Evolutionary conservation across 176 grass and related monocot species (phyloP).

Genomic region (Rhynchospora tenuis): DNA sequence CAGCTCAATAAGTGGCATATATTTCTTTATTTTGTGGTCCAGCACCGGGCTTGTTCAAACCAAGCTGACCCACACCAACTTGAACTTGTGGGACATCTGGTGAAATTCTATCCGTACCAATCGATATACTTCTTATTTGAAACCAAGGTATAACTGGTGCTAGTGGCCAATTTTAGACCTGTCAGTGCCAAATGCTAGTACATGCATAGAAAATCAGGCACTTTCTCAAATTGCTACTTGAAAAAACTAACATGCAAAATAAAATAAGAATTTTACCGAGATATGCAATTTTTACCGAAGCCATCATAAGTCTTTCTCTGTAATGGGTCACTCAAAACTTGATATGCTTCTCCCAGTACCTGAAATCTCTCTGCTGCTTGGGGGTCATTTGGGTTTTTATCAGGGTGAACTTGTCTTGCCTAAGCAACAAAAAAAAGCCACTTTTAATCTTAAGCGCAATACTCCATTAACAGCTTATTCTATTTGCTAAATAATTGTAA

Average conservation of each 20-base stretch:
- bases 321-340: constrained; percentile 78
- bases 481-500: neutral
- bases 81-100: neutral
- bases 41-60: neutral
- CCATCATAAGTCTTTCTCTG: constrained; percentile 94
- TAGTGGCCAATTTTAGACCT: neutral
- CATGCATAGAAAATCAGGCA: neutral
- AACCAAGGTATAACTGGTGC: neutral
- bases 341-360: constrained; percentile 97
- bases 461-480: neutral
- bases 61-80: neutral
- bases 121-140: neutral
- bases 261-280: constrained; percentile 35
- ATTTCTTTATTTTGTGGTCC: neutral
- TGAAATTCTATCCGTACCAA: neutral
- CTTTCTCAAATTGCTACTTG: neutral
- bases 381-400: constrained; percentile 71
- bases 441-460: neutral
- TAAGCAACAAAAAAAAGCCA: neutral
- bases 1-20: neutral
- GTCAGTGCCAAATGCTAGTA: neutral
- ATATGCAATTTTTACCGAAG: constrained; percentile 73
- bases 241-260: neutral
- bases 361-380: constrained; percentile 85
- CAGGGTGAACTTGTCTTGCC: constrained; percentile 79